Conservation (phyloP, 1,139 yeast genomes). For the Geotrichum aggregatum region DNA sequence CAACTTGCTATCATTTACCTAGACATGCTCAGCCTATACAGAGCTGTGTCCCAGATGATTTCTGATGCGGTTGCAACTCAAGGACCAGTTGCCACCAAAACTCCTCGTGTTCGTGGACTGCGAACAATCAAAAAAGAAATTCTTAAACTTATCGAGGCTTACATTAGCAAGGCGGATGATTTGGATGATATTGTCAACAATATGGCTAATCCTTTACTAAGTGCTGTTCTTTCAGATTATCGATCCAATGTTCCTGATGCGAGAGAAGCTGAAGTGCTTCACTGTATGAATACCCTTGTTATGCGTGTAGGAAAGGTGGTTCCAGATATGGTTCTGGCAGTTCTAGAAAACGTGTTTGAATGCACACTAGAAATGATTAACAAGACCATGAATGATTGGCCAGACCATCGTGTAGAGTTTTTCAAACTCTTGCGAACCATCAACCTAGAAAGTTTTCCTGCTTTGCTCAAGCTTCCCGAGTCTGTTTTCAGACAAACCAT, state of each 20-base stretch:
- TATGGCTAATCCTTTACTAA: conserved; percentile 75
- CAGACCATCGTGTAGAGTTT: conserved; percentile 96
- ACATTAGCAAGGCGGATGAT: conserved; percentile 81
- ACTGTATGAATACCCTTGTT: conserved; percentile 89
- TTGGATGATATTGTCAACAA: conserved; percentile 80
- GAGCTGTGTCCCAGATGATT: conserved; percentile 83
- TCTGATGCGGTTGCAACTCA: conserved; percentile 76
- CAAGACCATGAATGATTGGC: conserved; percentile 91
- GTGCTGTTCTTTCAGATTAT: conserved; percentile 87
- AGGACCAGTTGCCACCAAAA: conserved; percentile 88
- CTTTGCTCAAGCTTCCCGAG: conserved; percentile 85
- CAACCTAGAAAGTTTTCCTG: conserved; percentile 77
- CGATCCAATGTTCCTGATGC: conserved; percentile 89
- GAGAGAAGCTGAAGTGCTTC: conserved; percentile 93
- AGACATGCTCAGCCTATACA: conserved; percentile 85
- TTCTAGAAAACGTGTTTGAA: conserved; percentile 87
- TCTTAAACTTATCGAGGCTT: conserved; percentile 81
- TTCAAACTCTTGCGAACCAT: conserved; percentile 85
- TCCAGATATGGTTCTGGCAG: conserved; percentile 86
- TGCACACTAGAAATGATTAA: conserved; percentile 93
- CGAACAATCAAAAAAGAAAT: conserved; percentile 95
- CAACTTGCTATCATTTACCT: conserved; percentile 83
- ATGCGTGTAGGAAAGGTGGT: conserved; percentile 81
- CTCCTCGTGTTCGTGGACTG: conserved; percentile 91
- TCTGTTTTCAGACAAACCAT: conserved; percentile 87